Conservation (phyloP, 2,329 filamentous ascomycete genomes). For the Sclerotinia trifoliorum region DNA sequence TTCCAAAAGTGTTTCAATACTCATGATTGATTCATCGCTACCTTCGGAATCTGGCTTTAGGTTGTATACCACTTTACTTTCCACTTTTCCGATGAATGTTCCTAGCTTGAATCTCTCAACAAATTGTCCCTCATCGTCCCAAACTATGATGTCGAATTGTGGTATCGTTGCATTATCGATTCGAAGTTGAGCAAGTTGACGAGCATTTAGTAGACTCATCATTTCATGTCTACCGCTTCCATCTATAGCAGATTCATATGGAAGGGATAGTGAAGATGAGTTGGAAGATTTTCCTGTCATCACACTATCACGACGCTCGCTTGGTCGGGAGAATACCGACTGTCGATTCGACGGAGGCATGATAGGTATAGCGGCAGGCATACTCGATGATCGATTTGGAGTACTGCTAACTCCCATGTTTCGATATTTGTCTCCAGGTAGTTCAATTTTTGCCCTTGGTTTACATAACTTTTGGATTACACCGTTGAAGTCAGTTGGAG, state of each 20-base stretch:
- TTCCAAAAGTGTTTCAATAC: constrained; percentile 51
- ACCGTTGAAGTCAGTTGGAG: constrained; percentile 68
- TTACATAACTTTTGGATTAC: constrained; percentile 67
- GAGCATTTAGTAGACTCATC: constrained; percentile 46
- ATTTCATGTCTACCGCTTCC: constrained; percentile 17
- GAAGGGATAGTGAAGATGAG: constrained; percentile 10
- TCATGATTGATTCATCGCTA: constrained; percentile 55
- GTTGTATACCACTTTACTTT: constrained; percentile 59
- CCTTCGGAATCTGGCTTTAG: constrained; percentile 54
- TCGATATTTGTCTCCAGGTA: constrained; percentile 35
- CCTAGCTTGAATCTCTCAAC: constrained; percentile 56
- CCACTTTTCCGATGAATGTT: constrained; percentile 60
- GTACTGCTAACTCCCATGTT: constrained; percentile 33
- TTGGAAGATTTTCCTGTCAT: constrained; percentile 14
- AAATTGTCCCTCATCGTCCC: constrained; percentile 46
- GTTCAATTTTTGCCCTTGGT: constrained; percentile 35
- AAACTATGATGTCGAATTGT: constrained; percentile 58
- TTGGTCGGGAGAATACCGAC: constrained; percentile 21
- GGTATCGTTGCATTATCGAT: constrained; percentile 58
- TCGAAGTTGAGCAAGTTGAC: constrained; percentile 63
- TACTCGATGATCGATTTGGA: constrained; percentile 27
- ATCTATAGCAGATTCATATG: constrained; percentile 15
- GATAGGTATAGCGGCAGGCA: constrained; percentile 22
- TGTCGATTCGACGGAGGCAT: constrained; percentile 24
- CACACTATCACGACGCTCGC: constrained; percentile 5